phyloP scores from a whole-genome alignment of 208 protist genomes.

The Porcisia deanei region DNA sequence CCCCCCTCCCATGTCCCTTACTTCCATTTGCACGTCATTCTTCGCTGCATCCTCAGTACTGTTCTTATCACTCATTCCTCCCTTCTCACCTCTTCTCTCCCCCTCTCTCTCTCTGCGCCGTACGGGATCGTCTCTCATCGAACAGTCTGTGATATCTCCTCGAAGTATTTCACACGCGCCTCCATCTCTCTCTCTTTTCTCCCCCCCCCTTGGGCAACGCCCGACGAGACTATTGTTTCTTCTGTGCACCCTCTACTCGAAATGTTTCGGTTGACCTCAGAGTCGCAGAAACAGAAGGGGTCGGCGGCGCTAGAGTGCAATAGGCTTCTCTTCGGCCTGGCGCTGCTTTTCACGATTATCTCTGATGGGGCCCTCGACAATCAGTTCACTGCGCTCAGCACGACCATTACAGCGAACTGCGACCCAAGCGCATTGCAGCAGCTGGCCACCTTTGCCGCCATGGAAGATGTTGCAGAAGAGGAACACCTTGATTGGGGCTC shows the following conservation, averaged over 20 bases:
- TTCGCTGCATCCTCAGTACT: not conserved
- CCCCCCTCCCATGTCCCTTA: not conserved
- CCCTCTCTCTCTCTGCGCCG: not conserved
- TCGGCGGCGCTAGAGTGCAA: slow-evolving; percentile 23
- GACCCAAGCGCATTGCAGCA: slow-evolving; percentile 62
- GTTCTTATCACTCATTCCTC: not conserved
- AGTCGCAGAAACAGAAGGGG: slow-evolving; percentile 8
- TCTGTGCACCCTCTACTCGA: not conserved
- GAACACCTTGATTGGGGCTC: slow-evolving; percentile 72
- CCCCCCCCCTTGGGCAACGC: not conserved
- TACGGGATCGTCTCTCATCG: not conserved
- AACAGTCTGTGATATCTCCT: too few relatives aligned
- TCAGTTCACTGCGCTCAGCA: slow-evolving; percentile 47
- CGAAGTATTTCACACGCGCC: too few relatives aligned
- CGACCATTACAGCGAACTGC: slow-evolving; percentile 37
- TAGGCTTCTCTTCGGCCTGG: slow-evolving; percentile 37
- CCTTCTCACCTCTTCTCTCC: not conserved
- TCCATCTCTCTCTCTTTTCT: not conserved
- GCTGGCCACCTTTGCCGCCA: slow-evolving; percentile 64
- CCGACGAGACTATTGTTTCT: too few relatives aligned
- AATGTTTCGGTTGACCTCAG: slow-evolving; percentile 17
- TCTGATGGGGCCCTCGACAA: slow-evolving; percentile 28
- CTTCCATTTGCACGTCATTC: not conserved
- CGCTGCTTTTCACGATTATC: slow-evolving; percentile 39
- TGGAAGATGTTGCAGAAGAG: slow-evolving; percentile 68